Evolutionary conservation across 1,139 yeast species (phyloP), one percentile per base, ranked within the genome.

Genomic region (Komagataea norvegica): DNA sequence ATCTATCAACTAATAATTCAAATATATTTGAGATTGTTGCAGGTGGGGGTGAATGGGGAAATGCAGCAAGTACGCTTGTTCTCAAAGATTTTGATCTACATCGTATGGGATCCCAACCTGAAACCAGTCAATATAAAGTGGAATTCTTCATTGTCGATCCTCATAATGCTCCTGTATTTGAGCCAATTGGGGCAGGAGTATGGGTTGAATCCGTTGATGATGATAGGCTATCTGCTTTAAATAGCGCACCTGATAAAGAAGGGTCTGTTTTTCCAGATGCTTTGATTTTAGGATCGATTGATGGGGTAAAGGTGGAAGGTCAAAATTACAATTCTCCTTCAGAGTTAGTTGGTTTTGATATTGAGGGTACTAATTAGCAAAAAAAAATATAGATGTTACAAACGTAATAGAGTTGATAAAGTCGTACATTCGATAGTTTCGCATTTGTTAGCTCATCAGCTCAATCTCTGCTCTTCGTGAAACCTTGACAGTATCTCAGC

Each of bases 21-120:
- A 28, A 27, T 22, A 28, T 19, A 6, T 33, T 33, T 20, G 30
- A 38, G 16, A 28, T 41, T 7, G 26, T 39, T 11, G 44, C 44
- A 3, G 44, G 44, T 5, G 44, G 44, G 14, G 44, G 44, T 14
- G 37, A 41, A 29, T 41, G 42, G 44, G 44, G 44, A 1, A 25
- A 27, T 18, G 31, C 27, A 4, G 21, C 42, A 8, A 29, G 29
- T 5, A 14, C 34, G 2, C 24, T 41, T 11, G 44, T 31, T 2
- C 13, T 39, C 6, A 19, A 35, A 19, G 36, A 30, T 17, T 10
- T 34, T 13, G 29, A 26, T 22, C 14, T 35, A 17, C 30, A 26
- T n/a, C 20, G n/a, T 5, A 13, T 20, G 9, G 24, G n/a, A n/a
- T n/a, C n/a, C n/a, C n/a, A n/a, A n/a, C n/a, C 15, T 6, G 23